These are phyloP conservation scores for Tripterygium wilfordii DNA, from an alignment of 177 flowering plant species.

Conservation along the genomic window DNA sequence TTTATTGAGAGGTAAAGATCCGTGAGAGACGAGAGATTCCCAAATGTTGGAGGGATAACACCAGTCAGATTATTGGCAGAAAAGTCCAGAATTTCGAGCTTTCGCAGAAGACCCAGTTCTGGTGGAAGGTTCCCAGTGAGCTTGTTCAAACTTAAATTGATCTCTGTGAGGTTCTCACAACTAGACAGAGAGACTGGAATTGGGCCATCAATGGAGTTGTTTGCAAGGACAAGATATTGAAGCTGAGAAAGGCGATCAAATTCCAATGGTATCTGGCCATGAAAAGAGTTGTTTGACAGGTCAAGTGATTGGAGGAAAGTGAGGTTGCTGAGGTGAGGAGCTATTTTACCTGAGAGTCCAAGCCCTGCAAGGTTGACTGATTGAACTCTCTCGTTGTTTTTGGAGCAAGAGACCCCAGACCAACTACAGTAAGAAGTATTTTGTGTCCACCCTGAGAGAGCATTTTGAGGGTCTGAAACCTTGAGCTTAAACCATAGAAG, in stretches of 20 bases:
- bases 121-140: no score
- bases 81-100: background rate
- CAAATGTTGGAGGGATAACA: conserved; percentile 2
- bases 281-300: no score
- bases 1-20: background rate
- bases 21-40: conserved; percentile 5
- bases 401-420: conserved; percentile 11
- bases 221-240: no score
- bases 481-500: conserved; percentile 8
- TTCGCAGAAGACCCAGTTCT: no score
- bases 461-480: conserved; percentile 9
- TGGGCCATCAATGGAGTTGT: no score
- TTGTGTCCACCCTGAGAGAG: conserved; percentile 11
- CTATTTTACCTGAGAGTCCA: conserved; percentile 7
- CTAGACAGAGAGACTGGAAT: no score
- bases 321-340: conserved; percentile 6
- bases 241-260: no score
- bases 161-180: no score
- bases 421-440: conserved; percentile 8
- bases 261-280: no score
- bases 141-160: no score
- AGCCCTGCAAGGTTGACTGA: conserved; percentile 5
- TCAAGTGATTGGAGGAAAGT: no score
- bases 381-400: background rate
- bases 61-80: background rate